These are phyloP conservation scores for Boeremia exigua DNA, from an alignment of 2,329 filamentous ascomycete species.

Conservation along the genomic window DNA sequence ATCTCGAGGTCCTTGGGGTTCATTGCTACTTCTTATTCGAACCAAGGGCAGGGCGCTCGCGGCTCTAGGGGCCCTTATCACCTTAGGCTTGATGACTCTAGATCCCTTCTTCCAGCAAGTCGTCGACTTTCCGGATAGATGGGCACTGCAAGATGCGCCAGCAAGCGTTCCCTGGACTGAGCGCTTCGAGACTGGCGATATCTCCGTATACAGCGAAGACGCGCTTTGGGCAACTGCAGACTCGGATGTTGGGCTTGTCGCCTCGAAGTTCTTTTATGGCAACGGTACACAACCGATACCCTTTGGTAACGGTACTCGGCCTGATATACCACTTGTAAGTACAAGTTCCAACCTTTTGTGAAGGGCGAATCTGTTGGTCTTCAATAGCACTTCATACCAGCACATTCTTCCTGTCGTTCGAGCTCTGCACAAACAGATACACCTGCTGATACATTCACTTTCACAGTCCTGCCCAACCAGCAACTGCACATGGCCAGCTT, in stretches of 20 bases:
- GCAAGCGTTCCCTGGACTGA: conserved; percentile 22
- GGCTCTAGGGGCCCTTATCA: conserved; percentile 33
- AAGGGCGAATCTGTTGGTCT: too few relatives aligned
- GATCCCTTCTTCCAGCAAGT: conserved; percentile 46
- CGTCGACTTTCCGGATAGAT: conserved; percentile 30
- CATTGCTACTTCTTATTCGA: conserved; percentile 20
- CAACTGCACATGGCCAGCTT: conserved; percentile 35
- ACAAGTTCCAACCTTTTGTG: neutral
- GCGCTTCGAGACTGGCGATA: conserved; percentile 7
- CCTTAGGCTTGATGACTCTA: conserved; percentile 21
- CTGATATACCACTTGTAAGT: conserved; percentile 28
- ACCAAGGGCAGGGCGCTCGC: conserved; percentile 32
- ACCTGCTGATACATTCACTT: too few relatives aligned
- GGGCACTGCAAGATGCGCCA: conserved; percentile 14
- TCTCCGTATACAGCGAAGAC: neutral
- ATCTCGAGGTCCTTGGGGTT: conserved; percentile 35
- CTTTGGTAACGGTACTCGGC: conserved; percentile 32
- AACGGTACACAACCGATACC: conserved; percentile 30
- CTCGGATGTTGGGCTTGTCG: neutral
- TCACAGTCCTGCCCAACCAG: too few relatives aligned
- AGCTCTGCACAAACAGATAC: too few relatives aligned
- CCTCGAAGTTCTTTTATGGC: conserved; percentile 5
- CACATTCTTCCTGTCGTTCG: too few relatives aligned
- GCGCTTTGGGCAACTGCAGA: neutral
- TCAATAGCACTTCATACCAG: too few relatives aligned